Base-by-base conservation (phyloP, 352 stramenopile species). In the Phytophthora agathidicida region DNA sequence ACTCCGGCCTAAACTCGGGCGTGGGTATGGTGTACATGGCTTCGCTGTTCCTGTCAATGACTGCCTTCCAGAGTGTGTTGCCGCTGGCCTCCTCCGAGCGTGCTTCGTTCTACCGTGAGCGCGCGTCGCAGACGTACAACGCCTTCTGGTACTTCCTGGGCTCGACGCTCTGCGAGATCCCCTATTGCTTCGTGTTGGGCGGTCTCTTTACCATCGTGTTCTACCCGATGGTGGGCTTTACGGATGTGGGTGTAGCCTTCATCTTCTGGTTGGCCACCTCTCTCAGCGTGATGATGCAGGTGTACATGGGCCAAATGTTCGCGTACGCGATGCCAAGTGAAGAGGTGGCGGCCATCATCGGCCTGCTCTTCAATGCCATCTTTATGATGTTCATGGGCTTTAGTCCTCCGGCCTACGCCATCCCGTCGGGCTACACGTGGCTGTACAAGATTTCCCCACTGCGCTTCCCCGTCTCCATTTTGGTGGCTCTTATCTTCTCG, bases 111-210 rank as follows among this genome's bases (percentile, higher is more conserved):
- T 97, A 97, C 77, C 68, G 88, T 6, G 89, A 97, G 57, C 85
- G 91, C 14, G 76, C 81, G 26, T 75, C 83, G 6, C 57, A 85
- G 48, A 96, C 93, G 58, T 98, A 98, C 56, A 71, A 80, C 38
- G 55, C 79, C 17, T 57, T 70, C 19, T 75, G 80, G 39, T 88
- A 96, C 53, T 73, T 70, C 24, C 17, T 93, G 11, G 73, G 83
- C n/a, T 58, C 44, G 26, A 66, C 52, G 23, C 26, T 76, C 10
- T 37, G 66, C 20, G 93, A 98, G 74, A 73, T 89, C 22, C 79
- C 79, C 22, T 86, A 83, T 53, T 68, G 77, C n/a, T 70, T 87
- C 47, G 26, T 69, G 14, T 60, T 55, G 2, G 59, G 48, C n/a
- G 53, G 75, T 4, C 37, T 87, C 23, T 80, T 77, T 47, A 71